Base-by-base conservation (phyloP, 176 grass and related monocot genomes). In the Urochloa ruziziensis region DNA sequence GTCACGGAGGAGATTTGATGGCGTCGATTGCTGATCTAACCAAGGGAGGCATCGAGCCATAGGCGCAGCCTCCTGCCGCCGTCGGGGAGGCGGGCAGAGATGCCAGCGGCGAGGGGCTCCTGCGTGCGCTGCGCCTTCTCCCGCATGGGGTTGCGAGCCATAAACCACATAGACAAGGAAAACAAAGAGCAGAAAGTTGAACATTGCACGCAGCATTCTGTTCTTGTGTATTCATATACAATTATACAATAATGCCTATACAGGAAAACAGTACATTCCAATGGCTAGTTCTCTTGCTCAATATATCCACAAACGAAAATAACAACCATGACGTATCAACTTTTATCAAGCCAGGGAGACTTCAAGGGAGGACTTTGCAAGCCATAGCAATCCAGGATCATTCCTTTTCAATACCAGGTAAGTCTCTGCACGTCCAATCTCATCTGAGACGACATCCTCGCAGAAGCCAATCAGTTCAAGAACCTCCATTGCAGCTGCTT, bases 391-490 rank as follows among this genome's bases (percentile, higher is more conserved):
- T 21, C 93, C 93, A 75, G 91, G 96, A 84, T 96, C 93, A 1
- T 99, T 94, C 75, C 96, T 96, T 84, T 91, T 99, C 89, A 99
- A 58, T 25, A 99, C 87, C 83, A 99, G 30, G 73, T 92, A 96
- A 15, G 91, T 85, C 53, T 99, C 96, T 1, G 58, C 75, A 70
- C 29, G 75, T 11, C 96, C 93, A 36, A 96, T 30, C 68, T 91
- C 93, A 53, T 96, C 91, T 7, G 87, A 73, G 36, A 94, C 42
- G 2, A 89, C 89, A 68, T 99, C 91, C 85, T 99, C 93, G 4
- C 69, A 81, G 79, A 99, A 96, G 15, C 96, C 96, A 3, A 99
- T 92, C 91, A 96, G 83, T 75, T 93, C 85, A 66, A 99, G 89
- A 25, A 99, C 83, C 80, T 99, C 96, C 87, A 96, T 87, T 11